phyloP scores from a whole-genome alignment of 1,284 basidiomycete genomes.

The Flammula alnicola region DNA sequence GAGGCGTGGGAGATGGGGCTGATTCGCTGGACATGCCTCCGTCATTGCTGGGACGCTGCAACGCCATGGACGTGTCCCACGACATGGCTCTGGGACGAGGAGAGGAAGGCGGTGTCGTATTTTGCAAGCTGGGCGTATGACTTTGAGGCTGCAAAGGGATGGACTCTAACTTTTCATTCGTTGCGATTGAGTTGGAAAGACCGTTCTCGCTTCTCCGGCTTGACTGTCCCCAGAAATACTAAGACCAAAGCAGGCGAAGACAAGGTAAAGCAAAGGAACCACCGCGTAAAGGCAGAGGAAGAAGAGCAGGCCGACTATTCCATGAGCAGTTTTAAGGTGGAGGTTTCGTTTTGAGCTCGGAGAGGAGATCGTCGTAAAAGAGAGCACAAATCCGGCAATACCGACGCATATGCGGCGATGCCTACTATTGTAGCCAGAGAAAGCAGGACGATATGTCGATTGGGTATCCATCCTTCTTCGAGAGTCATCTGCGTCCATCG shows the following conservation, averaged over 20 bases:
- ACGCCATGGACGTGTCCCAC: conserved; percentile 54
- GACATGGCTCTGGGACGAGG: conserved; percentile 54
- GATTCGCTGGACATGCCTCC: conserved; percentile 49
- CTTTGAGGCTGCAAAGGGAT: conserved; percentile 32
- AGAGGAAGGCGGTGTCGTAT: conserved; percentile 48
- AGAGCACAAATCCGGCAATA: conserved; percentile 59
- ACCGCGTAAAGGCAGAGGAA: conserved; percentile 62
- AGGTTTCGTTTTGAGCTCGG: conserved; percentile 19
- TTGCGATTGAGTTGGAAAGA: conserved; percentile 46
- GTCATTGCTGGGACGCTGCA: conserved; percentile 47
- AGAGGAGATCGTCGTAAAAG: conserved; percentile 61
- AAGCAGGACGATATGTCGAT: conserved; percentile 33
- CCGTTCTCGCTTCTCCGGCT: conserved; percentile 19
- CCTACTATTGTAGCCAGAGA: conserved; percentile 45
- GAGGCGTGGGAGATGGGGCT: conserved; percentile 30
- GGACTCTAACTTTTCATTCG: conserved; percentile 53
- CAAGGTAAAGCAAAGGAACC: conserved; percentile 42
- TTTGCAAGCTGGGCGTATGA: conserved; percentile 40
- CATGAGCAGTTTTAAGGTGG: conserved; percentile 62
- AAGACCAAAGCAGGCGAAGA: conserved; percentile 31
- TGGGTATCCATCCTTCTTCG: conserved; percentile 25
- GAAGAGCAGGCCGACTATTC: conserved; percentile 63
- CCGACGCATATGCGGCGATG: conserved; percentile 61
- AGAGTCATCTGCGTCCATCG: conserved; percentile 54
- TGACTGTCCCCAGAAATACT: not conserved